Percentiles rank a stretch among this genome's conserved stretches.
phyloP scores from a whole-genome alignment of 192 early-diverging fungal species.

The Piromyces finnis region DNA sequence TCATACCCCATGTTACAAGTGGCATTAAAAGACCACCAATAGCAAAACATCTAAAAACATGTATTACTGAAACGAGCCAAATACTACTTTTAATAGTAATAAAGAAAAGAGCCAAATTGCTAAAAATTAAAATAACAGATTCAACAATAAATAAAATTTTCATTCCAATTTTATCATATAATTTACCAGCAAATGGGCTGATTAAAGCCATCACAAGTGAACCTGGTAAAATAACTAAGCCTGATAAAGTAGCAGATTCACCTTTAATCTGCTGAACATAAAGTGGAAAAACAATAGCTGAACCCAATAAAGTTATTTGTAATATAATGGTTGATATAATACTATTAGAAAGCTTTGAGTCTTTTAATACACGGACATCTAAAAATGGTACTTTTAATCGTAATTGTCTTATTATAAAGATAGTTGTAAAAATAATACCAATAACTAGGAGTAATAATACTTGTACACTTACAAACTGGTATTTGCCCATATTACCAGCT shows the following conservation, averaged over 20 bases:
- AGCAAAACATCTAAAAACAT: background rate
- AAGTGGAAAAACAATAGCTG: background rate
- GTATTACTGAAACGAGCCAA: background rate
- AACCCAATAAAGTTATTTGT: background rate
- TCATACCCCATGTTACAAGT: background rate
- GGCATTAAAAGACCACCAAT: background rate
- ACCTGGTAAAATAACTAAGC: background rate
- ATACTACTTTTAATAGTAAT: background rate
- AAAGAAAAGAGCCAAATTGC: background rate
- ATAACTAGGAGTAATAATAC: background rate
- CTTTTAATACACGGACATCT: background rate
- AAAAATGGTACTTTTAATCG: background rate
- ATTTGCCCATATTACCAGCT: background rate
- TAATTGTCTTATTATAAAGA: background rate
- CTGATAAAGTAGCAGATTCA: background rate
- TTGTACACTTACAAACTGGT: background rate
- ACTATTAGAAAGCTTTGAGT: background rate
- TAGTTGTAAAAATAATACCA: background rate
- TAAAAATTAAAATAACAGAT: background rate
- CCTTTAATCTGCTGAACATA: background rate
- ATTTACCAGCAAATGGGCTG: background rate
- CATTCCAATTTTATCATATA: background rate
- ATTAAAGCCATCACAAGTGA: background rate
- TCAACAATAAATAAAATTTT: background rate
- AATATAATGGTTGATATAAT: background rate